Conservation (phyloP, 164 flowering plant genomes). For the Chloranthus sessilifolius region DNA sequence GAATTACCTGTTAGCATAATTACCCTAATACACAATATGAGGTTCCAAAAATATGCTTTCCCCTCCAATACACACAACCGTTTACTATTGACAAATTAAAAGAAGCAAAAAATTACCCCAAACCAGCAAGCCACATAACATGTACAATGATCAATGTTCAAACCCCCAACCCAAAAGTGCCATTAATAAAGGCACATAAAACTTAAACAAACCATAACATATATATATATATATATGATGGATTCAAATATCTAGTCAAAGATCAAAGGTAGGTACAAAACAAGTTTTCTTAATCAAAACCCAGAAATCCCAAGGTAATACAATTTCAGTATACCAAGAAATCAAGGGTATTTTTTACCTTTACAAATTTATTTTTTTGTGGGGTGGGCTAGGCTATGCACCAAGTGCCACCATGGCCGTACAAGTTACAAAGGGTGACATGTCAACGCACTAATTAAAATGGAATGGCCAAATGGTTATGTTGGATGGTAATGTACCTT, state of each 20-base stretch:
- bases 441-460: not conserved
- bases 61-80: no score
- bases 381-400: not conserved
- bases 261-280: not conserved
- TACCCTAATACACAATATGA: not conserved
- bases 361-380: not conserved
- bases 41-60: no score
- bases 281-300: not conserved
- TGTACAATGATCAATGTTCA: not conserved
- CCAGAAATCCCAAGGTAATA: not conserved
- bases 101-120: no score
- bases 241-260: no score
- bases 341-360: not conserved
- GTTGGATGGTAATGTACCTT: conserved; percentile 6
- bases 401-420: conserved; percentile 6
- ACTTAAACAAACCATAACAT: no score
- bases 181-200: not conserved
- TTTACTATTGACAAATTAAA: not conserved
- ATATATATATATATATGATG: no score
- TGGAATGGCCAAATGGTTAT: conserved; percentile 4
- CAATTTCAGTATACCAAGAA: not conserved
- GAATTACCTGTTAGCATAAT: not conserved
- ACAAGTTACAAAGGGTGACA: not conserved
- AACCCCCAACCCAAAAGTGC: not conserved
- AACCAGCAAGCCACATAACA: no score